Base-by-base conservation (phyloP, 495 filamentous ascomycete species). In the Penicillium angulare region DNA sequence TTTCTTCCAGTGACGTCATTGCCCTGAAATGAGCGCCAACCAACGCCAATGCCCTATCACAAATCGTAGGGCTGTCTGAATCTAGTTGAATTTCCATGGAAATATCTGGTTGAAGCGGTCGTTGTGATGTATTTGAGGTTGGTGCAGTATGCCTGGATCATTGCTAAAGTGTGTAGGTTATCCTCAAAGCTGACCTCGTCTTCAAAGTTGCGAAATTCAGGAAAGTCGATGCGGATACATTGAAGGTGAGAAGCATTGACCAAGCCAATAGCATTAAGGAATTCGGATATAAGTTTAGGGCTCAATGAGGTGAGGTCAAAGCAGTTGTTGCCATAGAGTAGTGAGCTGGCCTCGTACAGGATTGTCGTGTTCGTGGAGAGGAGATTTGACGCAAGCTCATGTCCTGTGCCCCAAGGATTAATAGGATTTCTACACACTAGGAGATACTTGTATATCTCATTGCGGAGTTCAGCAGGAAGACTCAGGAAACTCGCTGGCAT, bases 361-460 rank as follows among this genome's bases (percentile, higher is more conserved):
- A 55, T 38, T 36, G 29, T 22, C 29, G 31, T 16, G 31, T 55
- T 55, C 2, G 52, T 55, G 32, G 15, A 45, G 31, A 55, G 46
- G 16, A 55, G 20, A 49, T 49, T 47, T n/a, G 33, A 9, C 21
- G 5, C 29, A 17, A 49, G 39, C 45, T 45, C 39, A 44, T 49
- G 26, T 26, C 23, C 51, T 54, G 38, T 16, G 27, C 22, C 15
- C 39, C 31, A 49, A 20, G 51, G 51, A 32, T 44, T 31, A 39
- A 55, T 49, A 44, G 52, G 45, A n/a, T 49, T 40, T 33, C 24
- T 39, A 17, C 46, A 39, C 23, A 55, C 33, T 27, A 49, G 23
- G 52, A 55, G 45, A 55, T 45, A 45, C 17, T 5, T 45, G 39
- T 49, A 55, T 44, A 55, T 55, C 52, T 49, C 52, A 13, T 39